Percentiles rank a stretch among this genome's conserved stretches.
phyloP scores from a whole-genome alignment of 2,329 filamentous ascomycete species.

The Geoglossum cookeanum region DNA sequence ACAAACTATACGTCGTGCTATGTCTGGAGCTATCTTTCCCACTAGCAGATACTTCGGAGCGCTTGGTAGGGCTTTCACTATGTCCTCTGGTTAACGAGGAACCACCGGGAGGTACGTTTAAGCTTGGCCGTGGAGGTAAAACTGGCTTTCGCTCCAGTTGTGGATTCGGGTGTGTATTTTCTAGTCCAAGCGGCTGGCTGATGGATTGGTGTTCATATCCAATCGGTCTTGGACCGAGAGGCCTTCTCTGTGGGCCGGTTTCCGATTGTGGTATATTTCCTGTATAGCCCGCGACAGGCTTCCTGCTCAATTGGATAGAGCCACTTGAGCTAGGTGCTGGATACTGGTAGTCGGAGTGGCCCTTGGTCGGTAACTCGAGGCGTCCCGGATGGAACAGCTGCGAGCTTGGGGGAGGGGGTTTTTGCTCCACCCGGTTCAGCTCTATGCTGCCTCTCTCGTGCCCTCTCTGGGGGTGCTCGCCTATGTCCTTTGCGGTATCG shows the following conservation, averaged over 20 bases:
- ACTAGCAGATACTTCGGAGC: too few species aligned
- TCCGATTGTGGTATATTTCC: neutral
- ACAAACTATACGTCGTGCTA: neutral
- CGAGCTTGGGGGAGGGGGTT: slow-evolving; percentile 11
- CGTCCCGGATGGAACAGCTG: slow-evolving; percentile 2
- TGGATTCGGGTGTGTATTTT: neutral
- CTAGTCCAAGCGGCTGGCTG: neutral
- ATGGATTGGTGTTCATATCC: neutral
- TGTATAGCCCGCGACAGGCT: neutral
- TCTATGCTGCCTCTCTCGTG: neutral
- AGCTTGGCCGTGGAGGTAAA: neutral
- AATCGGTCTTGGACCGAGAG: neutral
- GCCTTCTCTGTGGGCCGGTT: neutral
- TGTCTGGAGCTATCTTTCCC: too few species aligned
- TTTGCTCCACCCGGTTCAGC: slow-evolving; percentile 9
- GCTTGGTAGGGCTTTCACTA: neutral
- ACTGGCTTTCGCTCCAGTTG: neutral
- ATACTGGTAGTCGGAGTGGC: slow-evolving; percentile 10
- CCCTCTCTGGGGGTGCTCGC: neutral
- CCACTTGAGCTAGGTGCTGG: neutral
- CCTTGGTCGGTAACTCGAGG: slow-evolving; percentile 10
- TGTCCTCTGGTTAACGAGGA: neutral
- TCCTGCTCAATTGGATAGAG: neutral
- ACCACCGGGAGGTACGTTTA: neutral
- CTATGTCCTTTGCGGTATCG: neutral